Evolutionary conservation across 345 rosid species (phyloP), one percentile per base, ranked within the genome.

Genomic region (Ceriops zippeliana): DNA sequence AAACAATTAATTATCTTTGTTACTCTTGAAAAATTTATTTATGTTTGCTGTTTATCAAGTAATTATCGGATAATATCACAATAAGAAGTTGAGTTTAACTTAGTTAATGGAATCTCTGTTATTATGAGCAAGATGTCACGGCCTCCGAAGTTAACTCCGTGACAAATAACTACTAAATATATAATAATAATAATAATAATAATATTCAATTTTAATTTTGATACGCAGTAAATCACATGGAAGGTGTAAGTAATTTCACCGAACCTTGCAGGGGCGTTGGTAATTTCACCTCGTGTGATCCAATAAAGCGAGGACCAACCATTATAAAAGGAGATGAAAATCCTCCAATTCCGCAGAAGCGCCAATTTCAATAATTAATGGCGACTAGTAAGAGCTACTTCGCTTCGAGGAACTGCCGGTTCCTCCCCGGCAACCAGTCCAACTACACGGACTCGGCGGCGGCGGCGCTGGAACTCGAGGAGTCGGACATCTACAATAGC

Each of bases 321-420:
- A 71, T 66, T 87, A 85, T 87, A 87, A 83, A 87, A 83, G 81
- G 84, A 80, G 42, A 72, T 52, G 58, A 22, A 78, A 61, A 22
- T 28, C 69, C 30, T 9, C 10, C 2, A 1, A 0, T 34, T 7
- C 0, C 1, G 0, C 10, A 2, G n/a, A 31, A 28, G 1, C 13
- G 16, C 11, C 52, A 11, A 1, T 7, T 53, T 0, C 11, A 38
- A n/a, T 65, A 32, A 47, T 31, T 49, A 42, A 93, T 93, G 98
- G 97, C 98, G 32, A 76, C 92, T 10, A 74, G 96, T 51, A 90
- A 80, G 69, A 81, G 87, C 77, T 85, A 84, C 89, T 81, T 85
- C 61, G 75, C 86, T 0, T 65, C 95, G 22, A 85, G 84, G 8
- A 82, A 72, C 83, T 82, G 85, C 84, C 89, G 93, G 4, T 95